phyloP scores from a whole-genome alignment of 805 yeast genomes.

The Torulaspora microellipsoides region DNA sequence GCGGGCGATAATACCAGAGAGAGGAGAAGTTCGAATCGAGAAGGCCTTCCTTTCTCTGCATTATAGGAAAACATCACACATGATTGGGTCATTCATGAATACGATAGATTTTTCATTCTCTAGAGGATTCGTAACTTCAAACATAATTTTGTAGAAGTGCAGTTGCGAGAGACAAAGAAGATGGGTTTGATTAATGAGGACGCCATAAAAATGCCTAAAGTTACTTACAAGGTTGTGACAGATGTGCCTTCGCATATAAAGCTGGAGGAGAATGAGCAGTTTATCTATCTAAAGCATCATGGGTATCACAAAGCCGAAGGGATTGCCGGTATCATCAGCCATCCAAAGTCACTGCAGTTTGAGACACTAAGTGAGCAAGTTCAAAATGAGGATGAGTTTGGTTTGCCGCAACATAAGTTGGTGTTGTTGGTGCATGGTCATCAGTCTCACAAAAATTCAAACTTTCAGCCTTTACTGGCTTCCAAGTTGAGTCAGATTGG shows the following conservation, averaged over 20 bases:
- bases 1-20: too few species aligned
- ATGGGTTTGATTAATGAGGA: constrained; percentile 10
- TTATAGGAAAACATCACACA: too few species aligned
- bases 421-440: constrained; percentile 77
- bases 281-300: constrained; percentile 19
- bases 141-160: too few species aligned
- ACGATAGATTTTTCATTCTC: too few species aligned
- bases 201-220: constrained; percentile 6
- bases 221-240: constrained; percentile 9
- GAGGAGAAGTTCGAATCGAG: too few species aligned
- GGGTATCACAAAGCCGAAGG: constrained; percentile 29
- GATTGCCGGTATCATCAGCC: constrained; percentile 36
- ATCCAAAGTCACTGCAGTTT: constrained; percentile 30
- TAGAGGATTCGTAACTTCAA: too few species aligned
- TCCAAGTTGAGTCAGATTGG: constrained; percentile 59
- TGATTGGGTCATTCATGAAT: too few species aligned
- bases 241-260: constrained; percentile 14
- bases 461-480: constrained; percentile 65
- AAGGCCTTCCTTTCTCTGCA: too few species aligned
- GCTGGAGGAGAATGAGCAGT: constrained; percentile 17
- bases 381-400: constrained; percentile 14
- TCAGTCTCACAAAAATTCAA: constrained; percentile 78
- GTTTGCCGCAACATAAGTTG: constrained; percentile 40
- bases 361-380: constrained; percentile 18
- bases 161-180: not conserved